phyloP scores from a whole-genome alignment of 164 flowering plant species.

The Platanus orientalis region DNA sequence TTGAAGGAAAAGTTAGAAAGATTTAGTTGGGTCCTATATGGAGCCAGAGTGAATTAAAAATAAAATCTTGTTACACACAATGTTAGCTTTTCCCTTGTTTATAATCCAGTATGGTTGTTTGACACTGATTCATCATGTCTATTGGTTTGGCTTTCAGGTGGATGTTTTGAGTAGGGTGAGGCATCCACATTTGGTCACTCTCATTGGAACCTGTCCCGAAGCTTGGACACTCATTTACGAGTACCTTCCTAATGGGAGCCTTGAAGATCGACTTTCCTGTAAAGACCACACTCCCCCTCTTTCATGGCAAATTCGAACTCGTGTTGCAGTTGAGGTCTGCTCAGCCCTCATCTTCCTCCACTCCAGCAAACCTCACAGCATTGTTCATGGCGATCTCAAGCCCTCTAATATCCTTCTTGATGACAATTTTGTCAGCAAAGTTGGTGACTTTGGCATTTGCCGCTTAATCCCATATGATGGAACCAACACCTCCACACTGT shows the following conservation, averaged over 20 bases:
- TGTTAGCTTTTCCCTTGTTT: neutral
- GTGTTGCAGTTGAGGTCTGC: conserved; percentile 76
- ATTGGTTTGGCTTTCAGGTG: conserved; percentile 54
- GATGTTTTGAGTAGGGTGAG: conserved; percentile 71
- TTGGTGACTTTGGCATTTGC: conserved; percentile 82
- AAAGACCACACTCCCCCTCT: conserved; percentile 63
- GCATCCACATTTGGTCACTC: conserved; percentile 82
- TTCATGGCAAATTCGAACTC: conserved; percentile 37
- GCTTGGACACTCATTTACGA: conserved; percentile 69
- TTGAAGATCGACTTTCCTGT: conserved; percentile 86
- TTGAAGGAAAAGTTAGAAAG: too few relatives aligned
- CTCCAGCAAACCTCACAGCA: conserved; percentile 50
- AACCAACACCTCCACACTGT: conserved; percentile 21
- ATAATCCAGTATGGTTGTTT: neutral
- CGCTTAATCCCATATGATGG: conserved; percentile 30
- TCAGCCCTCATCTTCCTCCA: conserved; percentile 82
- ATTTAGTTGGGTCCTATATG: too few relatives aligned
- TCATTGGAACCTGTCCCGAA: conserved; percentile 86
- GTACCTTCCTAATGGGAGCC: conserved; percentile 79
- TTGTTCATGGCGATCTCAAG: conserved; percentile 79
- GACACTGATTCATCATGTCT: too few relatives aligned
- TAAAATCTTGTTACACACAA: too few relatives aligned
- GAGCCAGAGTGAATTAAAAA: too few relatives aligned
- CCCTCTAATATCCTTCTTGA: conserved; percentile 85
- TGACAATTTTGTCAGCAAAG: conserved; percentile 52